Base-by-base conservation (phyloP, 2,329 filamentous ascomycete species). In the Teratosphaeria zuluensis region DNA sequence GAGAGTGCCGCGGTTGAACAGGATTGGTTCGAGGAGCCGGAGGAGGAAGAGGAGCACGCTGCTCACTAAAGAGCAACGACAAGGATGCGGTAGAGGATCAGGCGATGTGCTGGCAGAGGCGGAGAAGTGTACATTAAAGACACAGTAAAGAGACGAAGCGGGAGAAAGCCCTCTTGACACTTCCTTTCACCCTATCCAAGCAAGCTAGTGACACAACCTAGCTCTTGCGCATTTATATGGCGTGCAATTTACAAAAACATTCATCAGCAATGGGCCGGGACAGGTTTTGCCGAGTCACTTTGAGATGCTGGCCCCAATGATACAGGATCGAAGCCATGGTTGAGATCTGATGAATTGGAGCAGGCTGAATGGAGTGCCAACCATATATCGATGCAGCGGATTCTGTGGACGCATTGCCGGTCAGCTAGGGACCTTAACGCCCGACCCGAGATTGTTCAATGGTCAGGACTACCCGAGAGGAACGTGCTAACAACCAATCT, bases 1-100 rank as follows among this genome's bases (percentile, higher is more conserved):
- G 80, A 80, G 65, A 79, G 83, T 59, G 81, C 86, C 61, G 78
- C 76, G 54, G 79, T 78, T 35, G 81, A 84, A 72, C 80, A 86
- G 74, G 83, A 85, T 72, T 96, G 91, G 90, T 71, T 71, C 56
- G 69, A 71, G 66, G 65, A 65, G 63, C 60, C 61, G 31, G 66
- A 68, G 63, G 68, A 70, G 57, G 68, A 69, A 54, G 64, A 65
- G 57, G 63, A 58, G 30, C 57, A 55, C 28, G 59, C 59, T 21
- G 56, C 58, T 11, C 57, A 62, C 19, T 54, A 54, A 21, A 21
- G 42, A 4, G n/a, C n/a, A n/a, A 19, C n/a, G 21, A 24, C 9
- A 21, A 6, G 16, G 8, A 21, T 21, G n/a, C 42, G 4, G 42
- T 16, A 21, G 19, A 48, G 42, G 4, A 21, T n/a, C 42, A 48